Evolutionary conservation across 352 stramenopile species (phyloP).

Genomic region (Aphanomyces invadans): DNA sequence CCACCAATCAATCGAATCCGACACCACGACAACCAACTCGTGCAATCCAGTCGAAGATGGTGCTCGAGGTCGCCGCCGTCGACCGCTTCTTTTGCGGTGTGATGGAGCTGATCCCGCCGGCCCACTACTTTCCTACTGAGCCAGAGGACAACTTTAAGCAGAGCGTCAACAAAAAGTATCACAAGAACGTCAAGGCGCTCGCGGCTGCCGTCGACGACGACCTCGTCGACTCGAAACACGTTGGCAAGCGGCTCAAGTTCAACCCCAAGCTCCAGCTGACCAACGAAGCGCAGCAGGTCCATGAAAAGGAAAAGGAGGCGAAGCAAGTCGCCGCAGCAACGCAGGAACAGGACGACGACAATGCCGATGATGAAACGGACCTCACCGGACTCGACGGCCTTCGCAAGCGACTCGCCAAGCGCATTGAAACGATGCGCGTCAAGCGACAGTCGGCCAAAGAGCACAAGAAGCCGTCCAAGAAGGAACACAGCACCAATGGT

Average conservation of each 20-base stretch:
- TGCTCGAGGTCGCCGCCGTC: slow-evolving; percentile 1
- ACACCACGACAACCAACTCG: neutral
- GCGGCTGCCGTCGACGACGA: slow-evolving; percentile 33
- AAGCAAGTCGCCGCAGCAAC: slow-evolving; percentile 29
- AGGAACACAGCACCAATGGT: slow-evolving; percentile 32
- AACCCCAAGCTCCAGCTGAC: slow-evolving; percentile 50
- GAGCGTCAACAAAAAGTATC: slow-evolving; percentile 65
- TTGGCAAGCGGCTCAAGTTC: slow-evolving; percentile 61
- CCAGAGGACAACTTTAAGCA: slow-evolving; percentile 67
- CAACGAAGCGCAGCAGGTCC: slow-evolving; percentile 51
- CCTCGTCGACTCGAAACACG: slow-evolving; percentile 27
- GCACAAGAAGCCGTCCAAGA: slow-evolving; percentile 52
- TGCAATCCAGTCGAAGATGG: neutral
- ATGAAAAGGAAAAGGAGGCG: slow-evolving; percentile 38
- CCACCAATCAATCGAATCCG: slow-evolving; percentile 9
- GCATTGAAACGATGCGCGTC: slow-evolving; percentile 62
- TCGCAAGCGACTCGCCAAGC: slow-evolving; percentile 53
- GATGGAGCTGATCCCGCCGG: slow-evolving; percentile 66
- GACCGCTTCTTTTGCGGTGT: slow-evolving; percentile 67
- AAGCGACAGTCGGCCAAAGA: slow-evolving; percentile 63
- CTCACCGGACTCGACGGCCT: slow-evolving; percentile 37
- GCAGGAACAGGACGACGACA: slow-evolving; percentile 33
- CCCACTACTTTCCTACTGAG: slow-evolving; percentile 74
- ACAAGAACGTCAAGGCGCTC: slow-evolving; percentile 32
- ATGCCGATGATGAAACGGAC: slow-evolving; percentile 31